A percentile compares a stretch with the other conserved stretches of the same genome.
These are phyloP conservation scores for Quercus lobata DNA, from an alignment of 331 rosid genomes.

Conservation along the genomic window DNA sequence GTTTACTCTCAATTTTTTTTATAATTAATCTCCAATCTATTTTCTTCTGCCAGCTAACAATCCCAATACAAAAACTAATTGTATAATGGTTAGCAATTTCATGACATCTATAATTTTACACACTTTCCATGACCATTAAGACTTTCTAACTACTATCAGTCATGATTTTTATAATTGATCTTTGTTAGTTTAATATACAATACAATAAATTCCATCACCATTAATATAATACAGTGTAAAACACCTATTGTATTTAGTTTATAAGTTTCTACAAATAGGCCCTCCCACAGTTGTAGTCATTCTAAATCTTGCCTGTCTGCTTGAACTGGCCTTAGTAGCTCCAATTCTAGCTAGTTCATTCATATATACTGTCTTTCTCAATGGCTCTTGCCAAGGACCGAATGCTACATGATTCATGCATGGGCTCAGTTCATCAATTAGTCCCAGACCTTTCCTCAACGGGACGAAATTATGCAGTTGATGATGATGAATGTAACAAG, in stretches of 20 bases:
- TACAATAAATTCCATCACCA: constrained; percentile 22
- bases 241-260: not conserved
- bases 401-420: constrained; percentile 22
- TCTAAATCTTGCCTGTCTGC: not conserved
- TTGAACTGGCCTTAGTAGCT: constrained; percentile 16
- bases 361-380: not conserved
- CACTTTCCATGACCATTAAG: constrained; percentile 20
- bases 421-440: not conserved
- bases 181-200: constrained; percentile 4
- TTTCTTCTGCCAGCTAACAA: constrained; percentile 63
- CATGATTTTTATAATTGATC: not conserved
- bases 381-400: constrained; percentile 60
- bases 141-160: constrained; percentile 17
- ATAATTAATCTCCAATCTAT: constrained; percentile 16
- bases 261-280: constrained; percentile 42
- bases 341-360: constrained; percentile 7
- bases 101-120: not conserved
- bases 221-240: not conserved
- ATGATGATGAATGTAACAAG: constrained; percentile 13
- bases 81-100: constrained; percentile 3
- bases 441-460: constrained; percentile 12
- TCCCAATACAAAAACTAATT: constrained; percentile 28
- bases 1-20: not conserved
- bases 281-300: constrained; percentile 17
- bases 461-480: not conserved